phyloP scores from a whole-genome alignment of 163 green algal species.

The Trebouxia gelatinosa region DNA sequence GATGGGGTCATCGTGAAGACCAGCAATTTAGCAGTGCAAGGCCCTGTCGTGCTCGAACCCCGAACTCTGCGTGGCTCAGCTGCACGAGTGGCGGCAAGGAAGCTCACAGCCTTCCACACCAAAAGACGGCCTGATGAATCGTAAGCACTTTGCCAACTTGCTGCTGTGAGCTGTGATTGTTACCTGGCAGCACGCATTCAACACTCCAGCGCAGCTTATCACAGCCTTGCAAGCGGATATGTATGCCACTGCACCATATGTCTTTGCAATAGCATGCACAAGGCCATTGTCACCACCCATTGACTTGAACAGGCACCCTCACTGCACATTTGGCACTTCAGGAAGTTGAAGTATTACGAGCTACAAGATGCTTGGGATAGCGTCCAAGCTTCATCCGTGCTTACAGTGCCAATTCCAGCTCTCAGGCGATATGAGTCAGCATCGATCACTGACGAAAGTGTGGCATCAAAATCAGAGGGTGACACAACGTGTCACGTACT shows the following conservation, averaged over 20 bases:
- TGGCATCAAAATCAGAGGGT: background rate
- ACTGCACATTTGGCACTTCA: no score
- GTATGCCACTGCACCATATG: no score
- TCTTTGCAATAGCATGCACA: no score
- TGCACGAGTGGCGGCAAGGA: conserved; percentile 17
- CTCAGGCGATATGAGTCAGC: conserved; percentile 15
- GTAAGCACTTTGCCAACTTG: no score
- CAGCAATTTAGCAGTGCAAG: background rate
- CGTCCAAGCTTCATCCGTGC: background rate
- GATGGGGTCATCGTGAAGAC: conserved; percentile 13
- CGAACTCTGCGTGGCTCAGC: conserved; percentile 12
- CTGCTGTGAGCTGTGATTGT: background rate
- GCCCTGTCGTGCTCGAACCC: background rate
- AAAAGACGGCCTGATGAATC: background rate
- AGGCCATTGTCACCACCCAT: no score
- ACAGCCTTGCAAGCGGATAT: no score
- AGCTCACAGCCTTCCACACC: conserved; percentile 7
- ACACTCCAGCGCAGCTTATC: no score
- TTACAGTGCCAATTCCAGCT: conserved; percentile 26
- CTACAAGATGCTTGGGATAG: conserved; percentile 13
- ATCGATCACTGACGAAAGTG: background rate
- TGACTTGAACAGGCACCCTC: no score
- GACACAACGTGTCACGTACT: conserved; percentile 10
- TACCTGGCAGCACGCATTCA: no score
- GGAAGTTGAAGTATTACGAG: conserved; percentile 20